Evolutionary conservation across 805 yeast genomes (phyloP).

Genomic region (Wickerhamomyces silvicola): DNA sequence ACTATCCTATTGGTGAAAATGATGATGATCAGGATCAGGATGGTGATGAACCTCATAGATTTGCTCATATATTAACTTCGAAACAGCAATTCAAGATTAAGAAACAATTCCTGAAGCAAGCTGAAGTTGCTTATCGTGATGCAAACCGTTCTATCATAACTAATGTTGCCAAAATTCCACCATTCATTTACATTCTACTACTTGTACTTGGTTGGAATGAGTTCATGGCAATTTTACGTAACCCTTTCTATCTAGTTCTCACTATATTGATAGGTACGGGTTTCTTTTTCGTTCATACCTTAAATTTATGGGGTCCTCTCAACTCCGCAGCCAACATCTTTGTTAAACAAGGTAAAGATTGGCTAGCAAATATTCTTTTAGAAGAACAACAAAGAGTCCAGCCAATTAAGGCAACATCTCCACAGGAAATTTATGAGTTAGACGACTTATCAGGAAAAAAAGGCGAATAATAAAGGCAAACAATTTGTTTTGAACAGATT

Average conservation of each 20-base stretch:
- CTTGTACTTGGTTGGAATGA: conserved; percentile 92
- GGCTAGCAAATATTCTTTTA: conserved; percentile 49
- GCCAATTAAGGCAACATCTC: conserved; percentile 8
- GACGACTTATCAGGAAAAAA: conserved; percentile 20
- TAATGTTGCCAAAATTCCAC: conserved; percentile 74
- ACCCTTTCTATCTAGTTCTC: conserved; percentile 74
- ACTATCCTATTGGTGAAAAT: conserved; percentile 35
- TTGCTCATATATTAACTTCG: conserved; percentile 52
- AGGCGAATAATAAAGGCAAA: conserved; percentile 1
- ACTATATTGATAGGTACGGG: conserved; percentile 52
- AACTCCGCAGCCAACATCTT: conserved; percentile 54
- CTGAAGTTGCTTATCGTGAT: conserved; percentile 76
- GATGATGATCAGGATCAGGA: conserved; percentile 35
- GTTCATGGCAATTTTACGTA: conserved; percentile 78
- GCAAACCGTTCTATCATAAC: conserved; percentile 83
- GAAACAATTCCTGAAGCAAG: conserved; percentile 60
- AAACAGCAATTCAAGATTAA: conserved; percentile 51
- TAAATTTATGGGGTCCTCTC: conserved; percentile 76
- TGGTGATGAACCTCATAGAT: conserved; percentile 34
- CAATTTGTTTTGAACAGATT: too few species aligned
- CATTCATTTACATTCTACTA: conserved; percentile 68
- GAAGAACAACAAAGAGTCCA: conserved; percentile 35
- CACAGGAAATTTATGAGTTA: conserved; percentile 24
- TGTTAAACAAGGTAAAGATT: conserved; percentile 46
- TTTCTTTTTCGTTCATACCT: conserved; percentile 57